Conservation (phyloP, 768 basidiomycete genomes). For the Amyloporia xantha region DNA sequence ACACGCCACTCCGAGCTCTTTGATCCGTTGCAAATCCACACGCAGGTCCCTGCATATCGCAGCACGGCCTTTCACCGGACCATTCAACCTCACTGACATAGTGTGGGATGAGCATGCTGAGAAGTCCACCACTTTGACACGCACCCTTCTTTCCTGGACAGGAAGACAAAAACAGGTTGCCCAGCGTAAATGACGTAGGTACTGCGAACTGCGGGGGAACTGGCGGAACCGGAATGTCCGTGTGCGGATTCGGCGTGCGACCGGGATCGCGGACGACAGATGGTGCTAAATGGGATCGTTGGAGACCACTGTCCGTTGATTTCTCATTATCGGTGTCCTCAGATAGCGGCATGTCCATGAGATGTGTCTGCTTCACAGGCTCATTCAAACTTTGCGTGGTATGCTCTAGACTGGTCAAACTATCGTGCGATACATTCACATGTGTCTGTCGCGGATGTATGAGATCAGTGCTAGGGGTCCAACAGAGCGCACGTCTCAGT, state of each 20-base stretch:
- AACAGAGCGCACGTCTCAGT: conserved; percentile 4
- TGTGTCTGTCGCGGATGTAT: background rate
- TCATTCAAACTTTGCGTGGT: background rate
- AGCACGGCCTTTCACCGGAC: conserved; percentile 71
- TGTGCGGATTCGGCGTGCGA: too few relatives aligned
- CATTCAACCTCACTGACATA: conserved; percentile 55
- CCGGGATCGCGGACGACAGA: too few relatives aligned
- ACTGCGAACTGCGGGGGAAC: background rate
- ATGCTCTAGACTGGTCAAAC: background rate
- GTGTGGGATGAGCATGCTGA: background rate
- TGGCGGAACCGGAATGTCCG: background rate
- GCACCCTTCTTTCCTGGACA: conserved; percentile 93
- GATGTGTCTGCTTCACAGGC: background rate
- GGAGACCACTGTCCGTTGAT: background rate
- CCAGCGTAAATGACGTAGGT: conserved; percentile 33
- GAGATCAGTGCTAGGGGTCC: background rate
- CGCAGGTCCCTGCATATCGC: conserved; percentile 78
- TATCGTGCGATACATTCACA: background rate
- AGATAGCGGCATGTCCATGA: background rate
- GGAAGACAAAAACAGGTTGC: conserved; percentile 85
- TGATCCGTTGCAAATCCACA: conserved; percentile 74
- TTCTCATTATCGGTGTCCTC: background rate
- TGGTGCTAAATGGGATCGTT: background rate
- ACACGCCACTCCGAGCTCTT: conserved; percentile 64
- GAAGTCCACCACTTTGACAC: conserved; percentile 5